These are phyloP conservation scores for Trichomonas tenax DNA, from an alignment of 208 protist genomes.

Conservation along the genomic window DNA sequence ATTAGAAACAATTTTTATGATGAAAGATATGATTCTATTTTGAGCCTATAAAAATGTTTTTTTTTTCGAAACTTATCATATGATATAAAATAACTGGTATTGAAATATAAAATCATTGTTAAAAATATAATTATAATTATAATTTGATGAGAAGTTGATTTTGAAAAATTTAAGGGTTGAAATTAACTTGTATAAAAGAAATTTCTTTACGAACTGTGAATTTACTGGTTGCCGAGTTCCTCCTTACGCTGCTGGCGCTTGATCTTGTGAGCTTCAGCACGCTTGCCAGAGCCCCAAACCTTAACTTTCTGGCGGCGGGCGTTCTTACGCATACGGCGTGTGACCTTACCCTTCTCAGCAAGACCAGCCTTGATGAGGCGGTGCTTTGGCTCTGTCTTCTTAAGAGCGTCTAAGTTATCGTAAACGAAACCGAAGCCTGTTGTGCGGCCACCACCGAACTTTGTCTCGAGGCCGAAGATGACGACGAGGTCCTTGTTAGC, in stretches of 20 bases:
- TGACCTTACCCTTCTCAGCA: not conserved
- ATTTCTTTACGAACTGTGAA: not conserved
- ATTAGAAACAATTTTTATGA: too few species aligned
- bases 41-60: too few species aligned
- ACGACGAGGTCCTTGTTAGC: constrained; percentile 48
- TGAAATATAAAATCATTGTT: too few species aligned
- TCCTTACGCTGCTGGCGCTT: not conserved
- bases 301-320: not conserved
- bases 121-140: too few species aligned
- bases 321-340: constrained; percentile 16
- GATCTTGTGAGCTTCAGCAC: not conserved
- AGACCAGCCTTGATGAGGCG: constrained; percentile 55
- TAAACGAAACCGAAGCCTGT: constrained; percentile 98
- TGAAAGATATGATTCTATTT: too few species aligned
- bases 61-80: too few species aligned
- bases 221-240: not conserved
- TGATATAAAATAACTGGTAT: too few species aligned
- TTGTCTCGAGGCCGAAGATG: constrained; percentile 88
- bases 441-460: constrained; percentile 93
- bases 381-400: constrained; percentile 92
- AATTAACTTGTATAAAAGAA: too few species aligned
- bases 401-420: constrained; percentile 67
- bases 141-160: too few species aligned
- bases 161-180: too few species aligned
- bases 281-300: not conserved